Evolutionary conservation across 73 alveolate genomes (phyloP).

Genomic region (Paramecium sexaurelia): DNA sequence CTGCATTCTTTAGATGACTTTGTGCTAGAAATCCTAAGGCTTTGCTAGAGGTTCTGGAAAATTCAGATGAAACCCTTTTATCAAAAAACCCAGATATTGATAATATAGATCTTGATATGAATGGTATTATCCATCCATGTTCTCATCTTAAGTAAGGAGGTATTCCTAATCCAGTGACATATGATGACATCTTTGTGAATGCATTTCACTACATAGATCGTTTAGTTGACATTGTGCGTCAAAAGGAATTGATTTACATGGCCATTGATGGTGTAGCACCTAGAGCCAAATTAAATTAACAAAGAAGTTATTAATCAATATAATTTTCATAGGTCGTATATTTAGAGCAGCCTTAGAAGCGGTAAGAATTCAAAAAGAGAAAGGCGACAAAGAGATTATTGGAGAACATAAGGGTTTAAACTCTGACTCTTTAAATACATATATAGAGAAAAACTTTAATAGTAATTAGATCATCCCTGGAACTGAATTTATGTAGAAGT

Average conservation of each 20-base stretch:
- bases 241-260: slow-evolving; percentile 90
- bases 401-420: slow-evolving; percentile 9
- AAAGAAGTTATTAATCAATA: slow-evolving; percentile 89
- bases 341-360: slow-evolving; percentile 30
- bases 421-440: not conserved
- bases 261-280: slow-evolving; percentile 99
- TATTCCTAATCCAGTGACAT: slow-evolving; percentile 88
- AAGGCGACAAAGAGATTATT: not conserved
- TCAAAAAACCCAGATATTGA: slow-evolving; percentile 86
- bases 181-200: slow-evolving; percentile 91
- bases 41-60: slow-evolving; percentile 77
- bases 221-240: slow-evolving; percentile 84
- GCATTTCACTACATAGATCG: slow-evolving; percentile 92
- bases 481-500: slow-evolving; percentile 60
- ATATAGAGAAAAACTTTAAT: not conserved
- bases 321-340: slow-evolving; percentile 71
- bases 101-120: slow-evolving; percentile 98
- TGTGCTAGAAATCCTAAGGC: slow-evolving; percentile 90
- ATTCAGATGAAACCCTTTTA: not conserved
- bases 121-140: slow-evolving; percentile 99
- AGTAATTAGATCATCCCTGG: slow-evolving; percentile 34
- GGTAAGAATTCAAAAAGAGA: not conserved
- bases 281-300: slow-evolving; percentile 99
- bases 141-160: slow-evolving; percentile 84
- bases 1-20: slow-evolving; percentile 96